phyloP scores from a whole-genome alignment of 2,329 filamentous ascomycete genomes.

The Elsinoe ampelina region DNA sequence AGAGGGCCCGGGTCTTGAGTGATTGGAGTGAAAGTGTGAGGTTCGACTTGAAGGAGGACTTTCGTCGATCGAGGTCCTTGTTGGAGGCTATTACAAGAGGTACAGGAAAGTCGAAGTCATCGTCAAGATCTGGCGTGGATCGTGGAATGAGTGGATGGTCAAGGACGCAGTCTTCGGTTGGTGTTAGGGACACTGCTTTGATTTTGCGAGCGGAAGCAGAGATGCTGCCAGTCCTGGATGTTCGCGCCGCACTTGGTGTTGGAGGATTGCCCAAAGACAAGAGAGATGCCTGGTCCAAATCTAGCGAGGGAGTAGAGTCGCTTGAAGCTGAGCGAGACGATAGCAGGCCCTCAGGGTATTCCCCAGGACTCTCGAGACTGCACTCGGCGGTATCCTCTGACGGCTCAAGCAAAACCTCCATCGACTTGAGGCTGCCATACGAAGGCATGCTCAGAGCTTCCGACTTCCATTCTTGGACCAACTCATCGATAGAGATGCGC shows the following conservation, averaged over 20 bases:
- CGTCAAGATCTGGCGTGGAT: constrained; percentile 20
- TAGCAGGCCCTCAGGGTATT: constrained; percentile 28
- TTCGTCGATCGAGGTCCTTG: constrained; percentile 23
- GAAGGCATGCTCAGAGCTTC: constrained; percentile 30
- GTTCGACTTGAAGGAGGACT: constrained; percentile 51
- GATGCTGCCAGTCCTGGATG: constrained; percentile 19
- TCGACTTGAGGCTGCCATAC: constrained; percentile 27
- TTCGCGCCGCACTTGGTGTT: constrained; percentile 32
- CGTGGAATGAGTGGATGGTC: constrained; percentile 49
- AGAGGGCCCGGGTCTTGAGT: constrained; percentile 49
- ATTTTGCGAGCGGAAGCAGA: constrained; percentile 32
- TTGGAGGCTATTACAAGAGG: constrained; percentile 31
- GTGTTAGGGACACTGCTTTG: constrained; percentile 40
- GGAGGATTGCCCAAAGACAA: constrained; percentile 35
- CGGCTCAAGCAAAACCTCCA: constrained; percentile 49
- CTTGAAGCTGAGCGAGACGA: constrained; percentile 45
- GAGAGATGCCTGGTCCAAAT: constrained; percentile 35
- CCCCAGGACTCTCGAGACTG: constrained; percentile 26
- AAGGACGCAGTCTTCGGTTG: constrained; percentile 44
- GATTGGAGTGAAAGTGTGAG: constrained; percentile 53
- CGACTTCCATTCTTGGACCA: constrained; percentile 47
- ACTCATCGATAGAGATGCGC: constrained; percentile 46
- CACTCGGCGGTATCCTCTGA: constrained; percentile 40
- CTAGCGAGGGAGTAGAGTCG: constrained; percentile 49
- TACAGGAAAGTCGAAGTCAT: constrained; percentile 24